Base-by-base conservation (phyloP, 257 asterid genomes). In the Forsythia suspensa region DNA sequence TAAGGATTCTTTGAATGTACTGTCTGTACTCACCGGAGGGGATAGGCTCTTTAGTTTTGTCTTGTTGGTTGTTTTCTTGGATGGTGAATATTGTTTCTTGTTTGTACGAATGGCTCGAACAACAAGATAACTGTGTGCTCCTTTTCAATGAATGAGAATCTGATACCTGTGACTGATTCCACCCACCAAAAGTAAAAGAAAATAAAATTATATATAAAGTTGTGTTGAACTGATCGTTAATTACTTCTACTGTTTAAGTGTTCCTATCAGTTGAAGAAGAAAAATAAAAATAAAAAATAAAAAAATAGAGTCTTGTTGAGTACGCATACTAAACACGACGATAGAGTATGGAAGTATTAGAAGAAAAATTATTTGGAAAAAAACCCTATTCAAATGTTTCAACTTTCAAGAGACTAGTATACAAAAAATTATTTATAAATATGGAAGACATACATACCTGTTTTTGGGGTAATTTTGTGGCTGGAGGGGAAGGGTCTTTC, bases 61-160 rank as follows among this genome's bases (percentile, higher is more conserved):
- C 78, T 74, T 81, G 76, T 51, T 40, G 89, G 82, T 51, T 83
- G 81, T 71, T 83, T 78, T 85, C 79, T 72, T 52, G 83, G 83
- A 80, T 40, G 68, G 76, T 59, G 89, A 52, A 70, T 81, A 72
- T 48, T 76, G 77, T 76, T 51, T 82, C 44, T 34, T 39, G 79
- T 29, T 66, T 66, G 94, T 91, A 90, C 91, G 91, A 81, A 59
- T 78, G 93, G 89, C 87, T 82, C 90, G 88, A 76, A 76, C 76
- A 82, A 85, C 93, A 72, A 89, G 91, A 82, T 88, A 90, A 87
- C 94, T 87, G 94, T 88, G 87, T 52, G 86, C 84, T 82, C 87
- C 90, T 86, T 87, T 87, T 86, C 85, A 92, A 82, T 80, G 84
- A 75, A 78, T 81, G 84, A 83, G 89, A 81, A 82, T 90, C 89